Percentiles rank a stretch among this genome's conserved stretches.
Conservation (phyloP, 2,329 filamentous ascomycete genomes). For the Talaromyces marneffei region DNA sequence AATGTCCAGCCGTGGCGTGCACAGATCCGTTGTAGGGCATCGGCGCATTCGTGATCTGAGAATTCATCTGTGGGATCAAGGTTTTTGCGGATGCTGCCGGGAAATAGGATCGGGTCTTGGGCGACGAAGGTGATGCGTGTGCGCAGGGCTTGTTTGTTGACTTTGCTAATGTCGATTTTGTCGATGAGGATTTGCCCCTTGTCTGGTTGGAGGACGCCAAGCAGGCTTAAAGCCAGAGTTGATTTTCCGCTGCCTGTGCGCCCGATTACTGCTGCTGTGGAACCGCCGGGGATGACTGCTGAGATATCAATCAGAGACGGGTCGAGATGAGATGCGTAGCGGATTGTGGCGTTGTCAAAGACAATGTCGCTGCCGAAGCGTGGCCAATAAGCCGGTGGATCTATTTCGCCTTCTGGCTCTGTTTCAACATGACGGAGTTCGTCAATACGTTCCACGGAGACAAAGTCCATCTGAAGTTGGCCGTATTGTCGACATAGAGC, state of each 20-base stretch:
- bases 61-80: constrained; percentile 57
- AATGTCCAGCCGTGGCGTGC: constrained; percentile 52
- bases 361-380: constrained; percentile 63
- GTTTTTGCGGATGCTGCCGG: constrained; percentile 56
- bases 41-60: constrained; percentile 49
- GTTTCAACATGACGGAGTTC: constrained; percentile 74
- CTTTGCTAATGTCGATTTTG: constrained; percentile 53
- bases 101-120: constrained; percentile 62
- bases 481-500: constrained; percentile 73
- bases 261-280: constrained; percentile 72
- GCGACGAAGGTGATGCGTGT: constrained; percentile 61
- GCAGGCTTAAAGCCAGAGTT: constrained; percentile 60
- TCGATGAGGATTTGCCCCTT: constrained; percentile 56
- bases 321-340: constrained; percentile 72
- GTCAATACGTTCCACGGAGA: constrained; percentile 79
- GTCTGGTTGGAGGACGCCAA: constrained; percentile 51
- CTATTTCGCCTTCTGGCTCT: constrained; percentile 61
- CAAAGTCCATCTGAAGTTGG: constrained; percentile 83
- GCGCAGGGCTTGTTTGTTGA: constrained; percentile 55
- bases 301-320: constrained; percentile 63
- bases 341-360: constrained; percentile 71
- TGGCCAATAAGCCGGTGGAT: constrained; percentile 73
- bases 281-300: constrained; percentile 70
- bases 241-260: constrained; percentile 78
- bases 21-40: constrained; percentile 45